Percentiles rank a stretch among this genome's conserved stretches.
Evolutionary conservation across 176 grass and related monocot genomes (phyloP).

Genomic region (Saccharum officinarum): DNA sequence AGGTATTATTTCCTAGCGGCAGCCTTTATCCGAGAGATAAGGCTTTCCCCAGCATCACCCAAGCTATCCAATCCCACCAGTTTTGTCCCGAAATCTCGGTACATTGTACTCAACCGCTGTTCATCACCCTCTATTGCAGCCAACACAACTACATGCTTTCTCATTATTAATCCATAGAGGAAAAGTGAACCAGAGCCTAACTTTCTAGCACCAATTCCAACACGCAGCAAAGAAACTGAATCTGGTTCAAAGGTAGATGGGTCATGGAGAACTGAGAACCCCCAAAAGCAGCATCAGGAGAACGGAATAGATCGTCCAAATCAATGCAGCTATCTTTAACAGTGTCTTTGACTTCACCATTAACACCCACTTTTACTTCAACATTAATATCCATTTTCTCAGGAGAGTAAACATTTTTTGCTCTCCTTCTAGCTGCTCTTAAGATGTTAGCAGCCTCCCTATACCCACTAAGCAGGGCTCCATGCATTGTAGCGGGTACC

Average conservation of each 20-base stretch:
- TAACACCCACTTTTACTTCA: constrained; percentile 9
- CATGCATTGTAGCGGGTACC: constrained; percentile 98
- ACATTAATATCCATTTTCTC: constrained; percentile 27
- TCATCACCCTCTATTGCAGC: constrained; percentile 65
- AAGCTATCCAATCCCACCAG: constrained; percentile 67
- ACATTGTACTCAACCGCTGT: constrained; percentile 57
- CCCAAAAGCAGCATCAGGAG: constrained; percentile 66
- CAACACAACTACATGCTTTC: constrained; percentile 69
- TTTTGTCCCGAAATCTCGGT: constrained; percentile 77
- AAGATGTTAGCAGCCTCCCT: constrained; percentile 93
- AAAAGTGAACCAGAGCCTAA: constrained; percentile 61
- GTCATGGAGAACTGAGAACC: constrained; percentile 73
- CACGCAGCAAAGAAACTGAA: constrained; percentile 61
- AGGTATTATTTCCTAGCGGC: constrained; percentile 44
- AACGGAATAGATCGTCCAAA: constrained; percentile 67
- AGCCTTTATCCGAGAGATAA: constrained; percentile 67
- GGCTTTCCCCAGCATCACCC: constrained; percentile 63
- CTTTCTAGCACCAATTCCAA: constrained; percentile 66
- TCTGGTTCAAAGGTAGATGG: constrained; percentile 53
- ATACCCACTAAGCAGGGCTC: constrained; percentile 93
- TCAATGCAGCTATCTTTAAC: constrained; percentile 46
- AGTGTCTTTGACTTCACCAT: constrained; percentile 34
- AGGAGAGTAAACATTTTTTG: constrained; percentile 28
- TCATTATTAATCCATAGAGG: constrained; percentile 76
- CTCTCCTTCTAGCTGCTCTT: constrained; percentile 68